Evolutionary conservation across 2,329 filamentous ascomycete genomes (phyloP).

Genomic region (Monosporascus sp.): DNA sequence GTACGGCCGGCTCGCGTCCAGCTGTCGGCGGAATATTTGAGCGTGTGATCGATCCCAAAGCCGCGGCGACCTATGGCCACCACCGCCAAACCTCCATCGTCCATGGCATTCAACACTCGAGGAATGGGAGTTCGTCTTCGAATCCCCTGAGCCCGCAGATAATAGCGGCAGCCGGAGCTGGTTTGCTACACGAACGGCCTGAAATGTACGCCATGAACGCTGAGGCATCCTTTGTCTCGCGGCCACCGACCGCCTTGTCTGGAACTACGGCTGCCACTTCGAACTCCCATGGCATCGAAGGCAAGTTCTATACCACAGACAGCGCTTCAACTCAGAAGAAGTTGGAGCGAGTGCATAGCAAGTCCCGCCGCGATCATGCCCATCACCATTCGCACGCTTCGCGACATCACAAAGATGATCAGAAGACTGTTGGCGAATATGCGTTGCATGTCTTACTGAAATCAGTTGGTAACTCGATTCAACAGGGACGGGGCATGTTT

Average conservation of each 20-base stretch:
- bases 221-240: conserved; percentile 33
- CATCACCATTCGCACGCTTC: conserved; percentile 75
- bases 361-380: conserved; percentile 63
- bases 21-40: conserved; percentile 40
- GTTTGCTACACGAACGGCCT: conserved; percentile 44
- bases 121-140: conserved; percentile 78
- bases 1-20: conserved; percentile 35
- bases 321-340: conserved; percentile 43
- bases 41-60: conserved; percentile 51
- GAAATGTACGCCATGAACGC: conserved; percentile 44
- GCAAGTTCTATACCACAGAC: conserved; percentile 35
- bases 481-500: neutral
- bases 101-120: conserved; percentile 86
- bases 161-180: conserved; percentile 63
- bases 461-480: conserved; percentile 50
- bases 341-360: conserved; percentile 58
- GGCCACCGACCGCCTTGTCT: conserved; percentile 44
- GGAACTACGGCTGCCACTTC: conserved; percentile 31
- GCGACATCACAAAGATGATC: conserved; percentile 64
- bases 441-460: conserved; percentile 95
- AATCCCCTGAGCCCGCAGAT: conserved; percentile 86
- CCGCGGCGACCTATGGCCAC: conserved; percentile 63
- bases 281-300: conserved; percentile 33
- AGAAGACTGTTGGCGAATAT: conserved; percentile 96
- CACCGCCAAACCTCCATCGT: conserved; percentile 97